phyloP scores from a whole-genome alignment of 441 rosid species.

The Gossypium davidsonii region DNA sequence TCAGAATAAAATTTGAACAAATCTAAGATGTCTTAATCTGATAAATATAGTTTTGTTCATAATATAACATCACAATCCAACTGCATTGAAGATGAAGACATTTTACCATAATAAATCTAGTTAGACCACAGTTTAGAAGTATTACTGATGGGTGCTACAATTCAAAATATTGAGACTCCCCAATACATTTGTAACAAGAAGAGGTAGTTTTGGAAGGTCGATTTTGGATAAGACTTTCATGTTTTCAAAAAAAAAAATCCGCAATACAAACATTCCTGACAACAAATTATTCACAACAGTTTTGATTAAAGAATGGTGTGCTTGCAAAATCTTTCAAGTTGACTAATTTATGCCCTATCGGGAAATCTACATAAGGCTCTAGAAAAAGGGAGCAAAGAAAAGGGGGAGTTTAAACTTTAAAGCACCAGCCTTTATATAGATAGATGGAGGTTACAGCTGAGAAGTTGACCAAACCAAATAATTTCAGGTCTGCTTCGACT shows the following conservation, averaged over 20 bases:
- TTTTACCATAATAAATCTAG: not conserved
- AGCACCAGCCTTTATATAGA: slow-evolving; percentile 30
- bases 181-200: not conserved
- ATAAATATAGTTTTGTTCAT: not conserved
- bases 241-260: slow-evolving; percentile 6
- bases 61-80: slow-evolving; percentile 1
- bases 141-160: not conserved
- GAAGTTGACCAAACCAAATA: slow-evolving; percentile 16
- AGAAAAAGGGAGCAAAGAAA: not conserved
- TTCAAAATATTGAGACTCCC: not conserved
- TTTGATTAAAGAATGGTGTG: not conserved
- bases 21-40: not conserved
- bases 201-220: not conserved
- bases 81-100: not conserved
- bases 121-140: not conserved
- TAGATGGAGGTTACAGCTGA: slow-evolving; percentile 34
- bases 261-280: slow-evolving; percentile 43
- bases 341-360: not conserved
- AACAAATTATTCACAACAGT: slow-evolving; percentile 15
- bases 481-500: slow-evolving; percentile 50
- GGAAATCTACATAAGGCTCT: not conserved
- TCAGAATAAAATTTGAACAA: not conserved
- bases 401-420: not conserved
- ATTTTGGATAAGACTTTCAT: not conserved
- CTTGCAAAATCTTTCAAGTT: not conserved